Conservation (phyloP, 2,329 filamentous ascomycete species). For the Fusarium praegraminearum region DNA sequence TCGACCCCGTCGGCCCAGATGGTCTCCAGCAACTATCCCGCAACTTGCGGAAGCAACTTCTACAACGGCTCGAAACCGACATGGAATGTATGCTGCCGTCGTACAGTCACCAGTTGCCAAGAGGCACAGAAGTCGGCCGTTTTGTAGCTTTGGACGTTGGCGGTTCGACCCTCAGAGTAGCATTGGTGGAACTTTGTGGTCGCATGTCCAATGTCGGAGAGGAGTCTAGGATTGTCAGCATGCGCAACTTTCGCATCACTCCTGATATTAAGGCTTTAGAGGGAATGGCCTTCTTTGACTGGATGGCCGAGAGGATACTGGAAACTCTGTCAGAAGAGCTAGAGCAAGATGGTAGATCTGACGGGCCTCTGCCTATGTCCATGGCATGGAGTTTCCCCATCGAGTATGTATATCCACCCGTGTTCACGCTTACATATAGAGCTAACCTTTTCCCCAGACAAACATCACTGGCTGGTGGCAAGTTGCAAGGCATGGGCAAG, state of each 20-base stretch:
- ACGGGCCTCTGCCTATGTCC: slow-evolving; percentile 67
- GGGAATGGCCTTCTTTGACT: slow-evolving; percentile 73
- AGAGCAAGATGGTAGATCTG: slow-evolving; percentile 52
- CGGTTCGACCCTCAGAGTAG: slow-evolving; percentile 74
- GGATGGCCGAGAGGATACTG: slow-evolving; percentile 72
- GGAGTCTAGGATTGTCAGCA: slow-evolving; percentile 65
- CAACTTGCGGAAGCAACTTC: slow-evolving; percentile 66
- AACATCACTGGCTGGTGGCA: slow-evolving; percentile 71
- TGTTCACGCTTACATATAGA: slow-evolving; percentile 4
- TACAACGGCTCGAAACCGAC: slow-evolving; percentile 64
- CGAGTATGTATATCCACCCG: slow-evolving; percentile 56
- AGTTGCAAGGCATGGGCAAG: slow-evolving; percentile 73
- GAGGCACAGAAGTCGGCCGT: slow-evolving; percentile 68
- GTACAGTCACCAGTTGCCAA: slow-evolving; percentile 73
- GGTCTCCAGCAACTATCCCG: slow-evolving; percentile 61
- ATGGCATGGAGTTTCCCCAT: slow-evolving; percentile 78
- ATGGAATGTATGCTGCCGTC: slow-evolving; percentile 73
- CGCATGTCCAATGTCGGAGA: slow-evolving; percentile 53
- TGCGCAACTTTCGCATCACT: slow-evolving; percentile 68
- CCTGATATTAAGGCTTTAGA: slow-evolving; percentile 66
- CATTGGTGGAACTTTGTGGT: slow-evolving; percentile 70
- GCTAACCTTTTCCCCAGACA: slow-evolving; percentile 60
- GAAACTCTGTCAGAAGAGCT: slow-evolving; percentile 65
- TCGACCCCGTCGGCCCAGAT: slow-evolving; percentile 61
- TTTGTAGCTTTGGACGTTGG: slow-evolving; percentile 76